phyloP scores from a whole-genome alignment of 2,329 filamentous ascomycete genomes.

The Claviceps purpurea region DNA sequence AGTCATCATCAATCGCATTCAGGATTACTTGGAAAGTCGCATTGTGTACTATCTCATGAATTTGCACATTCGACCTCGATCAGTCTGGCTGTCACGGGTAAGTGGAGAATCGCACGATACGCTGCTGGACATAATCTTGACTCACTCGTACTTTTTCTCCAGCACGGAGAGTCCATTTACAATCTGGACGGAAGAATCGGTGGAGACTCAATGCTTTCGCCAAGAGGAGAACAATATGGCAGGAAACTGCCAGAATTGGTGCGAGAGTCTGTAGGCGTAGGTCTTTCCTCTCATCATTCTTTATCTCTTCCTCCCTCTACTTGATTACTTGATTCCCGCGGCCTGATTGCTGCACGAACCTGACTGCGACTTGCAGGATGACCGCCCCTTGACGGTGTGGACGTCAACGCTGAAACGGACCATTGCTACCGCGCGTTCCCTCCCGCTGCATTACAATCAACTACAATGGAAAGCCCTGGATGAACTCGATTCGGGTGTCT shows the following conservation, averaged over 20 bases:
- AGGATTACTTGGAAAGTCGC: constrained; percentile 90
- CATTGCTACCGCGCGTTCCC: constrained; percentile 77
- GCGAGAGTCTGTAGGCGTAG: constrained; percentile 71
- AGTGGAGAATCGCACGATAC: constrained; percentile 20
- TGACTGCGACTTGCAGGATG: constrained; percentile 28
- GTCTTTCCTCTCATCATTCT: constrained; percentile 14
- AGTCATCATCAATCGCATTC: constrained; percentile 95
- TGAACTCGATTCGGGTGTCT: constrained; percentile 91
- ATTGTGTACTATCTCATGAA: constrained; percentile 99
- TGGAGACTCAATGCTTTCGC: constrained; percentile 77
- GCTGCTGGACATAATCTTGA: not conserved
- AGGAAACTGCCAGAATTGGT: constrained; percentile 73
- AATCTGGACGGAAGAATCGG: constrained; percentile 87
- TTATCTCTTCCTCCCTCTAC: no score
- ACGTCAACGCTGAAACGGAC: constrained; percentile 61
- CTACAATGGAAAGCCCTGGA: constrained; percentile 98
- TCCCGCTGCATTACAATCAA: constrained; percentile 75
- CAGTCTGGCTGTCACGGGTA: constrained; percentile 90
- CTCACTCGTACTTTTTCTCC: not conserved
- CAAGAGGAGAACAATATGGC: constrained; percentile 78
- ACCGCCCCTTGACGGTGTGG: constrained; percentile 49
- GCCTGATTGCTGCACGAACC: not conserved
- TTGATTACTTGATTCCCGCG: no score
- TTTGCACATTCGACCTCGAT: constrained; percentile 88
- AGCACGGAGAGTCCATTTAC: constrained; percentile 91